Percentiles rank a stretch among this genome's conserved stretches.
Evolutionary conservation across 495 filamentous ascomycete species (phyloP).

Genomic region (Neurospora sp.): DNA sequence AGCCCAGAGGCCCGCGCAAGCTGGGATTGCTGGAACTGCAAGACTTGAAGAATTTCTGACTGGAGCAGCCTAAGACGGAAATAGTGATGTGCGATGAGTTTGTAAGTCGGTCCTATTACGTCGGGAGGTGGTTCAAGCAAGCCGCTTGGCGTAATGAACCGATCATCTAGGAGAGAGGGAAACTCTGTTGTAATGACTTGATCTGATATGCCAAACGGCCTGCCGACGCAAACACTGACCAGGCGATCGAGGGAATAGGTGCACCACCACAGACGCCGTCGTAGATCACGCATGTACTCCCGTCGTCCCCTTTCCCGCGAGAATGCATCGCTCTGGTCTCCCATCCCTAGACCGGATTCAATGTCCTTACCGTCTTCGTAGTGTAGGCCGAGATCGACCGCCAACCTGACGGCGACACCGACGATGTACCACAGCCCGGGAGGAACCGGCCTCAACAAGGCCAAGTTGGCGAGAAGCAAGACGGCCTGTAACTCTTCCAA

Average conservation of each 20-base stretch:
- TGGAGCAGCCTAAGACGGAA: slow-evolving; percentile 85
- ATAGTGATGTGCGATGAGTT: slow-evolving; percentile 82
- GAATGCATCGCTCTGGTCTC: slow-evolving; percentile 17
- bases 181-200: slow-evolving; percentile 92
- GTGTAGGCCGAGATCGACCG: slow-evolving; percentile 85
- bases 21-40: slow-evolving; percentile 80
- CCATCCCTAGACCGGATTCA: slow-evolving; percentile 15
- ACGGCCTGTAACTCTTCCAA: slow-evolving; percentile 91
- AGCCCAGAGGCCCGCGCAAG: slow-evolving; percentile 46
- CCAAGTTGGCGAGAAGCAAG: slow-evolving; percentile 81
- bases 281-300: slow-evolving; percentile 79
- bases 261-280: slow-evolving; percentile 91
- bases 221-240: slow-evolving; percentile 82
- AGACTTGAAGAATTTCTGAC: slow-evolving; percentile 88
- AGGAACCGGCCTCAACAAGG: slow-evolving; percentile 78
- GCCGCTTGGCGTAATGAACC: slow-evolving; percentile 78
- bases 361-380: slow-evolving; percentile 80
- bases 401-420: slow-evolving; percentile 80
- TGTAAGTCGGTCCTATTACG: slow-evolving; percentile 59
- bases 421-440: slow-evolving; percentile 97
- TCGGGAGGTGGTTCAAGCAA: slow-evolving; percentile 46
- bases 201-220: slow-evolving; percentile 88
- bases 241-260: slow-evolving; percentile 89
- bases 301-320: slow-evolving; percentile 56
- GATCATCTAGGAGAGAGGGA: slow-evolving; percentile 76